Base-by-base conservation (phyloP, 768 basidiomycete species). In the Mycena belliarum region DNA sequence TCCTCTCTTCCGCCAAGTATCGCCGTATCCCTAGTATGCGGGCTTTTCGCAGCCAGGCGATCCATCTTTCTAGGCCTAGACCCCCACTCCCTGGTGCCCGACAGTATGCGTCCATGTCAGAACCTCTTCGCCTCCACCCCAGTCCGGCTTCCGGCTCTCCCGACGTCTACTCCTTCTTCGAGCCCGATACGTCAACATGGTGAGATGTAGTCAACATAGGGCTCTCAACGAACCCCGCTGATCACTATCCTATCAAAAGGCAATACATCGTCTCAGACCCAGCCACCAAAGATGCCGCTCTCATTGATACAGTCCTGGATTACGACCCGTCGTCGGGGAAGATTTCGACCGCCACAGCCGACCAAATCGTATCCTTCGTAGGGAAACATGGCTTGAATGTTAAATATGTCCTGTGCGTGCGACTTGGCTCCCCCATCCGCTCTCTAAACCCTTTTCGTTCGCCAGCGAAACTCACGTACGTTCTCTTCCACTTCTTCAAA, bases 221-320 rank as follows among this genome's bases (percentile, higher is more conserved):
- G 21, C 18, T 33, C 18, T 3, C 2, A 26, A 14, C 11, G 38
- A 12, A 24, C 26, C 24, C 32, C 6, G 7, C 29, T n/a, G n/a
- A n/a, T 41, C 18, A 45, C n/a, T 14, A 26, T 24, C 12, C 10
- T 21, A 18, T 20, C 50, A 12, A 12, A 18, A 66, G 83, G 60
- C 84, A 85, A 68, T 82, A 82, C 55, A 76, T 87, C 61, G 82
- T 83, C 60, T 79, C 75, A 18, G 84, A 85, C 64, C 82, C 82
- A 6, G 71, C 72, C 37, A 84, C 83, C 54, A 63, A 67, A n/a
- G 78, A 82, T 26, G 81, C 70, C 4, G 70, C 68, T 40, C 59
- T 76, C 21, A 71, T 76, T 59, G 72, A 75, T 50, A 63, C 72
- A 15, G 74, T 75, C 5, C 66, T 75, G 14, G 72, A 75, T 52